Percentiles rank a stretch among this genome's conserved stretches.
Evolutionary conservation across 2,329 filamentous ascomycete species (phyloP).

Genomic region (Fragosphaeria purpurea): DNA sequence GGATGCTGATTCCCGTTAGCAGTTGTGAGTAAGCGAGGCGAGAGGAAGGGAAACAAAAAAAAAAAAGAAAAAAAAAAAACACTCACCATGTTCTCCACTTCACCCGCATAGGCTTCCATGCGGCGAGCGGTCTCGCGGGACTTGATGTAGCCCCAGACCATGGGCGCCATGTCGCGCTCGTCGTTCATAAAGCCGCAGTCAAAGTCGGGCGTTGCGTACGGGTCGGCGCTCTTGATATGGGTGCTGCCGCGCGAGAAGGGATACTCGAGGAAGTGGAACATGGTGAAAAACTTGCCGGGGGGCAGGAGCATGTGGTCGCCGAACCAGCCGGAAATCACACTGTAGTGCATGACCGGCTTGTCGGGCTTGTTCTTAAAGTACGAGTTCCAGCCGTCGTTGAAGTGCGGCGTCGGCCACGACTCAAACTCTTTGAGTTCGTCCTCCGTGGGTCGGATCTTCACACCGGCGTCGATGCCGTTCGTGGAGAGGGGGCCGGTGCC

Average conservation of each 20-base stretch:
- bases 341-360: conserved; percentile 83
- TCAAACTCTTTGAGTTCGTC: conserved; percentile 60
- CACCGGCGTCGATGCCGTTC: conserved; percentile 71
- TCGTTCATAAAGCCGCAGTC: conserved; percentile 81
- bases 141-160: conserved; percentile 80
- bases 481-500: conserved; percentile 69
- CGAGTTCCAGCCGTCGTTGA: conserved; percentile 64
- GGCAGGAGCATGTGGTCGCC: conserved; percentile 55
- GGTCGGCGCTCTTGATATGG: conserved; percentile 60
- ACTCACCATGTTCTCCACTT: conserved; percentile 45
- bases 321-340: conserved; percentile 59
- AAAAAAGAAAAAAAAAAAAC: neutral
- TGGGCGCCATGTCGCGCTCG: conserved; percentile 72
- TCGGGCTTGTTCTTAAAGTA: conserved; percentile 81
- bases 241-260: conserved; percentile 64
- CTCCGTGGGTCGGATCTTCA: conserved; percentile 63
- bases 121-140: conserved; percentile 68
- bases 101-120: conserved; percentile 69
- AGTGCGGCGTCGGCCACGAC: conserved; percentile 64
- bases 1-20: conserved; percentile 38
- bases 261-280: conserved; percentile 75
- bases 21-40: neutral
- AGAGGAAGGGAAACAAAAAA: neutral
- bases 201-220: conserved; percentile 67
- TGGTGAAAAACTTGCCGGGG: conserved; percentile 70